Evolutionary conservation across 2,329 filamentous ascomycete genomes (phyloP), one percentile per base, ranked within the genome.

Genomic region (Colletotrichum brevisporum): DNA sequence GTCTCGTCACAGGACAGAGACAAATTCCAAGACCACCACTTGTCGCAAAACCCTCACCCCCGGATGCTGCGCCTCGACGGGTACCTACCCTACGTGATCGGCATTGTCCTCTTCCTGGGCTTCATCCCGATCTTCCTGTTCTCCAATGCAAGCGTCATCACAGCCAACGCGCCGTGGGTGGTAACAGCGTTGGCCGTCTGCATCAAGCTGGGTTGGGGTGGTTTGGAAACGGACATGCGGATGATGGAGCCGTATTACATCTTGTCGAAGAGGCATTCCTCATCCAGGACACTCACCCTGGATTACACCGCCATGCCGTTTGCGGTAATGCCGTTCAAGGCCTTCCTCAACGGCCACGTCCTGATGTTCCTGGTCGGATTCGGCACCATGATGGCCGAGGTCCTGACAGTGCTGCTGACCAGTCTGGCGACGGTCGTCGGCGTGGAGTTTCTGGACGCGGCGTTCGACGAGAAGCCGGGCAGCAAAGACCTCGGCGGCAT

Each of bases 191-290:
- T 92, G 6, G 90, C 91, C 1, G 90, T 93, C 21, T 78, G 84
- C 65, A 86, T 94, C 74, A 93, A 92, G 77, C 84, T 93, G 24
- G 82, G 86, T 53, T 94, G 91, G 91, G 86, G 86, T 69, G 87
- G 88, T 3, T 83, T 94, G 70, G 92, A 94, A 74, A 90, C 88
- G 64, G 87, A 90, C 27, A 85, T 93, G 54, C 89, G 91, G 50
- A 90, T 93, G 85, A 88, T 93, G 78, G 91, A 94, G 77, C 92
- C 92, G 2, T 94, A 92, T 75, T 92, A 91, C 76, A 88, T 92
- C 68, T 86, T 94, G 2, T 91, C 88, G 15, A 83, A 84, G 60
- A 86, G 92, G 4, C 88, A 91, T 71, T 91, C 91, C 4, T 87
- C 89, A 0, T 83, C 91, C 6, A 88, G 85, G 72, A 91, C 89